phyloP scores from a whole-genome alignment of 352 stramenopile species.

The Hyaloperonospora arabidopsidis region DNA sequence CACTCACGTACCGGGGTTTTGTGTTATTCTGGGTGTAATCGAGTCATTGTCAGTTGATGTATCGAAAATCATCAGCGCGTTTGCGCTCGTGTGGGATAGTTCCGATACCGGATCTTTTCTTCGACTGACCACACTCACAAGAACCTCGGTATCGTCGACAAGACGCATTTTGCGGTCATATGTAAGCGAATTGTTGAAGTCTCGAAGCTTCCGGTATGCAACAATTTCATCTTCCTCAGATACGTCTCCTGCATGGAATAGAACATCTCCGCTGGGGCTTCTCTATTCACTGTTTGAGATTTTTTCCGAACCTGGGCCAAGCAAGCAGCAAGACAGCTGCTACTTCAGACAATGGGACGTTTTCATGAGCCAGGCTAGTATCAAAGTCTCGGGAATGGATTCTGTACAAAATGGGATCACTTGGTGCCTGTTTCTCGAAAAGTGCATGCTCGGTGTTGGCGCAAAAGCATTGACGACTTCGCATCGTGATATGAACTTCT shows the following conservation, averaged over 20 bases:
- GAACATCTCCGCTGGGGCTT: conserved; percentile 10
- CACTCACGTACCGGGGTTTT: conserved; percentile 23
- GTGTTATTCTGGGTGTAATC: conserved; percentile 19
- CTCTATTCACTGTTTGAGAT: conserved; percentile 25
- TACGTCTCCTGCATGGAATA: not conserved
- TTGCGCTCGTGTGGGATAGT: conserved; percentile 18
- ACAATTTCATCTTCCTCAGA: not conserved
- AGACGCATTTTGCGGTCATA: conserved; percentile 23
- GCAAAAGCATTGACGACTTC: not conserved
- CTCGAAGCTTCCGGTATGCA: not conserved
- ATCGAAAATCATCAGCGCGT: conserved; percentile 13
- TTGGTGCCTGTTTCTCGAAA: conserved; percentile 26
- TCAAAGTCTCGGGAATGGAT: not conserved
- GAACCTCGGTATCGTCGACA: conserved; percentile 3
- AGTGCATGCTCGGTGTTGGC: conserved; percentile 15
- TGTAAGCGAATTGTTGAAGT: conserved; percentile 19
- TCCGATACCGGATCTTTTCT: not conserved
- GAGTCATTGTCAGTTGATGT: conserved; percentile 10
- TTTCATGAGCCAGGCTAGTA: conserved; percentile 11
- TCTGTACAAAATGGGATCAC: conserved; percentile 16
- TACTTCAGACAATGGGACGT: conserved; percentile 21
- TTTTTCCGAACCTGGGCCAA: conserved; percentile 4
- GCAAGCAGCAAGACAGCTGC: conserved; percentile 1
- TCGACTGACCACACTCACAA: not conserved
- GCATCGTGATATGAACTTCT: conserved; percentile 15